Evolutionary conservation across 331 rosid species (phyloP).

Genomic region (Quercus tomentella): DNA sequence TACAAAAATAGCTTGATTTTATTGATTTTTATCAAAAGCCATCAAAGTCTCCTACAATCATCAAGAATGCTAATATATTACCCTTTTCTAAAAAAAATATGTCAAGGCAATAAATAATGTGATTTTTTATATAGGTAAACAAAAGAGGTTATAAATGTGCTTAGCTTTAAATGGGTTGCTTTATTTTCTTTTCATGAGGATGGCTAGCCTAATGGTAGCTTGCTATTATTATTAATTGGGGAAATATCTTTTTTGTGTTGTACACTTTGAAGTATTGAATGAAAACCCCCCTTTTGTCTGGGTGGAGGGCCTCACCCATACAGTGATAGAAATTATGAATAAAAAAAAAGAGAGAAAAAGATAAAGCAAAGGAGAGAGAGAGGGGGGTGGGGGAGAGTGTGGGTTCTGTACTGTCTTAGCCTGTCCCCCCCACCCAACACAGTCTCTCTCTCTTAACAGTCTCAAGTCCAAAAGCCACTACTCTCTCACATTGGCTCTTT

Average conservation of each 20-base stretch:
- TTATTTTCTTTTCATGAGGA: background rate
- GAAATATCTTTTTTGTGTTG: background rate
- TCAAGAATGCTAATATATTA: background rate
- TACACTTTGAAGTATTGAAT: conserved; percentile 22
- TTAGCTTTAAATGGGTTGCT: background rate
- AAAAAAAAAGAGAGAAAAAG: conserved; percentile 16
- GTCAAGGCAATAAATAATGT: too few species aligned
- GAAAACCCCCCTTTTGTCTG: conserved; percentile 45
- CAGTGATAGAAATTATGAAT: conserved; percentile 41
- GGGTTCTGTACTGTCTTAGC: conserved; percentile 71
- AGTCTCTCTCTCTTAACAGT: conserved; percentile 24
- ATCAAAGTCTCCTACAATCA: too few species aligned
- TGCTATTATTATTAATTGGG: background rate
- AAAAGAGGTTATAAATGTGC: background rate
- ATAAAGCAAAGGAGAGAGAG: conserved; percentile 42
- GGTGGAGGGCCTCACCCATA: conserved; percentile 68
- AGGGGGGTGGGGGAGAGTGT: conserved; percentile 59
- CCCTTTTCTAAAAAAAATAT: too few species aligned
- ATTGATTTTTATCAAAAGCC: background rate
- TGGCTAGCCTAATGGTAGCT: too few species aligned
- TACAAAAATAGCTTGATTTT: background rate
- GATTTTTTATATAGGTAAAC: background rate
- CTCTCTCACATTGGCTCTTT: conserved; percentile 49
- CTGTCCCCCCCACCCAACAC: conserved; percentile 91
- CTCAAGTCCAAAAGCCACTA: conserved; percentile 58